Base-by-base conservation (phyloP, 345 rosid species). In the Lepidium sativum region DNA sequence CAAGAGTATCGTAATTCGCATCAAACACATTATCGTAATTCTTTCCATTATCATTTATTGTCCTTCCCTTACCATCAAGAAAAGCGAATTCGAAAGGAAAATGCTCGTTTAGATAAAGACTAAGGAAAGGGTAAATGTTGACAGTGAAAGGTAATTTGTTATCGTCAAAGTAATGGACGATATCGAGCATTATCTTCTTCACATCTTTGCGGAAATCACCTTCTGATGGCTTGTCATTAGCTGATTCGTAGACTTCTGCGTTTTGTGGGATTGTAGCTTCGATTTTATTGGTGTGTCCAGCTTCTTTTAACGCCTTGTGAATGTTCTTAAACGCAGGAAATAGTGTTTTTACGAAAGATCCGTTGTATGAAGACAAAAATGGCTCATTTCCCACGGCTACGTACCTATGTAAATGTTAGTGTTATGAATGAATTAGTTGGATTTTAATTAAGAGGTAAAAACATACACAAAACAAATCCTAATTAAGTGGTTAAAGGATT, bases 321-420 rank as follows among this genome's bases (percentile, higher is more conserved):
- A 95, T 60, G 80, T 88, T 85, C 58, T 77, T 66, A 49, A 91
- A 35, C 0, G 96, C 97, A 0, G 97, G 97, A 27, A 80, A 65
- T 0, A 80, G 76, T 3, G 75, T 57, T 3, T 83, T 69, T 11
- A 47, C 29, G 60, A 56, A 82, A 1, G 84, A 40, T n/a, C 81
- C 86, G 3, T 86, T 83, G 88, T 85, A 95, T 15, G 83, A 69
- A 11, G 60, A 32, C 81, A 91, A 74, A 71, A 95, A 87, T 3
- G 97, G 95, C 50, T 95, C 96, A 17, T 95, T 91, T 13, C 97
- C 97, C 3, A 88, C 95, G 0, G 95, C 91, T 7, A 94, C 97
- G 7, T 90, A 85, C 52, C 98, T 92, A 69, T 31, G 54, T 15
- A 52, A 1, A 34, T 54, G 38, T 8, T 27, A 29, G 33, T 38